Base-by-base conservation (phyloP, 2,329 filamentous ascomycete species). In the Zymoseptoria pseudotritici region DNA sequence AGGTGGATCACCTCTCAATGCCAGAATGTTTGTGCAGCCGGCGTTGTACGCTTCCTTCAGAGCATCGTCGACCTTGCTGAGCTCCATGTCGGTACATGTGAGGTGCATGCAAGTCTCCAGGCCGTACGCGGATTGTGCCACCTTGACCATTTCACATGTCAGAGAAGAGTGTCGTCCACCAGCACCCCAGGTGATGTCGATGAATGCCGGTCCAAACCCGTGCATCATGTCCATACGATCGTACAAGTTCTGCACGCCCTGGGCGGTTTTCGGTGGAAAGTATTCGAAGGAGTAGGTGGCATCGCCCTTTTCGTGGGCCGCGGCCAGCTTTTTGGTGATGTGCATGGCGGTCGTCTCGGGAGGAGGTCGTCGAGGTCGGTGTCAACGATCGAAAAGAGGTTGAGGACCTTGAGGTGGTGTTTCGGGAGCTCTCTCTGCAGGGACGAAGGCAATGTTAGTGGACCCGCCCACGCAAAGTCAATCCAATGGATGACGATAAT, bases 151-250 rank as follows among this genome's bases (percentile, higher is more conserved):
- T 75, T 99, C 94, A 76, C 89, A 92, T 50, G 94, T 99, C 70
- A 99, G 79, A 72, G 96, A 88, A 58, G 93, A 94, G 68, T 94
- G 85, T 66, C 89, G 87, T 54, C 94, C 94, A 67, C 94, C 94
- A 56, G 94, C 94, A 65, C 95, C 95, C 94, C 94, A 99, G 64
- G 94, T 99, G 71, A 99, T 89, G 76, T 99, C 94, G 74, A 99
- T 91, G 80, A 99, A 99, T 71, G 92, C 88, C 65, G 93, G 94
- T 1, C 91, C 94, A 65, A 95, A 85, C 71, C 88, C 85, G 77
- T 96, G 91, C 94, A 99, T 99, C 77, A 92, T 91, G 78, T 99
- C 94, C 90, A 99, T 97, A 69, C 94, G 90, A 70, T 99, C 94
- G 82, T 99, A 99, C 60, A 99, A 86, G 76, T 99, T 99, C 79